phyloP scores from a whole-genome alignment of 768 basidiomycete genomes.

The Trametes elegans region DNA sequence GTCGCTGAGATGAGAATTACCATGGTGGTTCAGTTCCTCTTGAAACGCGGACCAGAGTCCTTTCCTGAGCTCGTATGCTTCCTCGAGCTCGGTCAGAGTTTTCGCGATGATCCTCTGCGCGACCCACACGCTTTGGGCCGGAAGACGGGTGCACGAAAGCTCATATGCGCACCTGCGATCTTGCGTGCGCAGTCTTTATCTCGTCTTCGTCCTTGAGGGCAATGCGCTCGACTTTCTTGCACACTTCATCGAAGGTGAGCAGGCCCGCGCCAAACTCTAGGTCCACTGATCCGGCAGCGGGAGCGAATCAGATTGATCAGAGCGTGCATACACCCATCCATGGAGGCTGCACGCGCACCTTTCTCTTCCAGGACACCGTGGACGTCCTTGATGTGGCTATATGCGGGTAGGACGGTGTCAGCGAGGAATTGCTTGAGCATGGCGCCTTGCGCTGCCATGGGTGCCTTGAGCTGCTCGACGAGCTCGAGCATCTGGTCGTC shows the following conservation, averaged over 20 bases:
- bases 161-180: slow-evolving; percentile 47
- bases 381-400: slow-evolving; percentile 34
- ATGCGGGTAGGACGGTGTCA: slow-evolving; percentile 36
- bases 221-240: slow-evolving; percentile 50
- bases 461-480: slow-evolving; percentile 26
- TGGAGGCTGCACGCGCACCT: slow-evolving; percentile 18
- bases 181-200: slow-evolving; percentile 36
- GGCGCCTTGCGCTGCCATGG: slow-evolving; percentile 28
- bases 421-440: slow-evolving; percentile 31
- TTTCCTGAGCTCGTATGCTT: slow-evolving; percentile 47
- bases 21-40: slow-evolving; percentile 41
- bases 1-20: slow-evolving; percentile 35
- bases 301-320: not conserved
- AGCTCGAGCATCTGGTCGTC: slow-evolving; percentile 25
- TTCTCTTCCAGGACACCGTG: slow-evolving; percentile 36
- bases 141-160: slow-evolving; percentile 38
- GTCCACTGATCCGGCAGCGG: slow-evolving; percentile 24
- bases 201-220: slow-evolving; percentile 44
- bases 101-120: slow-evolving; percentile 42
- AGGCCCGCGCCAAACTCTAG: slow-evolving; percentile 39
- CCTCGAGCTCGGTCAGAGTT: slow-evolving; percentile 45
- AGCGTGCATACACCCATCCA: not conserved
- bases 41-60: slow-evolving; percentile 51
- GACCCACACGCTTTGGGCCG: slow-evolving; percentile 44
- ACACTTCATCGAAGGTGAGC: slow-evolving; percentile 51